Base-by-base conservation (phyloP, 805 yeast genomes). In the Torulaspora maleeae region DNA sequence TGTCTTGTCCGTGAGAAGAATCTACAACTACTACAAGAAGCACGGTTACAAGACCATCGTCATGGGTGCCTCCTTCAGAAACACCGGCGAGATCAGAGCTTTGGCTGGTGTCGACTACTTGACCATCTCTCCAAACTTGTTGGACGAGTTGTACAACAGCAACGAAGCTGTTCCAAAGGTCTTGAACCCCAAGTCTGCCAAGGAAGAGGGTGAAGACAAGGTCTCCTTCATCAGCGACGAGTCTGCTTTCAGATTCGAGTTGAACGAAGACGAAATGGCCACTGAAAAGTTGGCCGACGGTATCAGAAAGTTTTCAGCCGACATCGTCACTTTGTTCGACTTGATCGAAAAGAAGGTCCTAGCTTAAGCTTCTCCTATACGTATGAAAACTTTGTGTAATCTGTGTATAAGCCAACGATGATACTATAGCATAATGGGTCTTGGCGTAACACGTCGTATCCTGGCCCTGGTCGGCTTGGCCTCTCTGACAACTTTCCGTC, bases 1-100 rank as follows among this genome's bases (percentile, higher is more conserved):
- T 84, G 98, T 93, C 51, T 42, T 75, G 41, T 87, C 96, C 35
- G 99, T 93, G 61, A 83, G 82, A 72, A 68, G 66, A 51, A 93
- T 93, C 71, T 93, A 70, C 86, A 86, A 90, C 85, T 93, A 93
- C 82, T 93, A 93, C 86, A 93, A 93, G 83, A 91, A 91, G 76
- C 87, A 71, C 72, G 91, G 83, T 60, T 93, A 93, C 82, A 79
- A 91, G 63, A 93, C 99, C 70, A 90, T 93, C 67, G 98, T 93
- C 66, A 93, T 93, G 99, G 99, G 99, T 73, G 99, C 99, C 50
- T 91, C 98, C 49, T 91, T 93, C 89, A 91, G 99, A 82, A 93
- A 90, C 78, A 71, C 75, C 52, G 96, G 89, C 59, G 99, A 91
- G 76, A 87, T 93, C 73, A 84, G 83, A 72, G 96, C 95, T 60